A percentile compares a stretch with the other conserved stretches of the same genome.
phyloP scores from a whole-genome alignment of 305 asterid species.

The Fraxinus sp. region DNA sequence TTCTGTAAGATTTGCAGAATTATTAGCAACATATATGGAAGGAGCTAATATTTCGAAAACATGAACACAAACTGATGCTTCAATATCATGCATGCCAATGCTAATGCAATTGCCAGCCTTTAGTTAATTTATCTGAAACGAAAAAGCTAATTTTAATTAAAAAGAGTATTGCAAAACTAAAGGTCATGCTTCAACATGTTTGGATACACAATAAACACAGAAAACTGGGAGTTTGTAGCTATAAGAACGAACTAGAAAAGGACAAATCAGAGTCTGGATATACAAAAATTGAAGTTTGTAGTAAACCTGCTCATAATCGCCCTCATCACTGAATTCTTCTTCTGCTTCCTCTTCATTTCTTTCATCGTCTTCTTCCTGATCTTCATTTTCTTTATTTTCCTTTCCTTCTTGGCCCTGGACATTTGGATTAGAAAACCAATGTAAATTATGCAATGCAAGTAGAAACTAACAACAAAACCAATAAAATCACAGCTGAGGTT shows the following conservation, averaged over 20 bases:
- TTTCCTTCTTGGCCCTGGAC: conserved; percentile 45
- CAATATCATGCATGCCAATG: not conserved
- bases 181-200: not conserved
- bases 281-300: not conserved
- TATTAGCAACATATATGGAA: conserved; percentile 15
- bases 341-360: conserved; percentile 44
- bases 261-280: not conserved
- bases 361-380: conserved; percentile 55
- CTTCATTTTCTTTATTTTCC: conserved; percentile 52
- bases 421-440: not conserved
- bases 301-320: conserved; percentile 64
- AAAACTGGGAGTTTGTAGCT: not conserved
- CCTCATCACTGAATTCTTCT: conserved; percentile 54
- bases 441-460: not conserved
- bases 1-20: conserved; percentile 31
- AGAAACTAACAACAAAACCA: not conserved
- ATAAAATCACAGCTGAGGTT: not conserved
- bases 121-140: not conserved
- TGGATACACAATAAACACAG: not conserved
- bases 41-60: not conserved
- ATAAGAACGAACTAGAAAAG: not conserved
- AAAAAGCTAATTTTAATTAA: not conserved
- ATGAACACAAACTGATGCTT: not conserved
- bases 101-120: not conserved
- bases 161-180: not conserved